phyloP scores from a whole-genome alignment of 2,329 filamentous ascomycete genomes.

The Botryosphaeria dothidea region DNA sequence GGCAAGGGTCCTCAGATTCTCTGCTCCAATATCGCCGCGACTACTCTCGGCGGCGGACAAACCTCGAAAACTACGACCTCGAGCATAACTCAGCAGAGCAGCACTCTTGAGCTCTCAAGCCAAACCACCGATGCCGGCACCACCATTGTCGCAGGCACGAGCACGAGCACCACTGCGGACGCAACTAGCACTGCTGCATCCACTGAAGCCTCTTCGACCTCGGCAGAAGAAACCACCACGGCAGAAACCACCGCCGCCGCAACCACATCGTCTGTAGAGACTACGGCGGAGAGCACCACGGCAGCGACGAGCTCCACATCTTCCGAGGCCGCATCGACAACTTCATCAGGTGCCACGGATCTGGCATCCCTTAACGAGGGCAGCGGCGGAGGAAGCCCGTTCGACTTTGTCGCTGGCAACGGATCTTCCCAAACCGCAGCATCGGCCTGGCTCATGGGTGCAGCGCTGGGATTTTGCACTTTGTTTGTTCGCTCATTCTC shows the following conservation, averaged over 20 bases:
- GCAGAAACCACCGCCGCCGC: slow-evolving; percentile 22
- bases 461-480: neutral
- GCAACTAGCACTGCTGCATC: slow-evolving; percentile 16
- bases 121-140: slow-evolving; percentile 20
- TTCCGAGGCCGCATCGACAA: slow-evolving; percentile 22
- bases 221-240: neutral
- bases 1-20: slow-evolving; percentile 40
- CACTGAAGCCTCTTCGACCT: neutral
- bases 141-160: slow-evolving; percentile 23
- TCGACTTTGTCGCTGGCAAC: slow-evolving; percentile 34
- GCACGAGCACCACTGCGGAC: slow-evolving; percentile 22
- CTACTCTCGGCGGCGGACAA: slow-evolving; percentile 18
- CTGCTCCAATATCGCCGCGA: slow-evolving; percentile 37
- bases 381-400: slow-evolving; percentile 48
- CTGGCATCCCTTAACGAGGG: slow-evolving; percentile 28
- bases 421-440: neutral
- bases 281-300: slow-evolving; percentile 20
- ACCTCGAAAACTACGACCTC: slow-evolving; percentile 19
- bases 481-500: neutral
- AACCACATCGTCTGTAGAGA: slow-evolving; percentile 13
- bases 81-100: slow-evolving; percentile 12
- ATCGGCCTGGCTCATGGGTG: neutral
- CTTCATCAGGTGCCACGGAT: slow-evolving; percentile 29
- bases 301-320: slow-evolving; percentile 7
- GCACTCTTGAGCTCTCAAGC: slow-evolving; percentile 20